Conservation (phyloP, 2,329 filamentous ascomycete genomes). For the Fusarium pseudoanthophilum region DNA sequence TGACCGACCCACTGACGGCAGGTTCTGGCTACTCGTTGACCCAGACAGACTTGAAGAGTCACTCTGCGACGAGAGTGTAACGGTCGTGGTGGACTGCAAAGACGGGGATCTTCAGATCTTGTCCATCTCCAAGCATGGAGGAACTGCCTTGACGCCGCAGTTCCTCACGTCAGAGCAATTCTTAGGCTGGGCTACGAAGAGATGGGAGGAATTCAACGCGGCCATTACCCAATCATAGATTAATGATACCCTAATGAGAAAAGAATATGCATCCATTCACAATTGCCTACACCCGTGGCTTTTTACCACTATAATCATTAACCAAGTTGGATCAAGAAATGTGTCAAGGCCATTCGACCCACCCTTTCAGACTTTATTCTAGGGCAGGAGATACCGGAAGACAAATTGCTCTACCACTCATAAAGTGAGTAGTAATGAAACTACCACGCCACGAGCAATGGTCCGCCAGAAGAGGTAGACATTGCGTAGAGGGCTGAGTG, state of each 20-base stretch:
- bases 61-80: conserved; percentile 84
- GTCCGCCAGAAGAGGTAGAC: conserved; percentile 43
- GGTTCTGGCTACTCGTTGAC: conserved; percentile 84
- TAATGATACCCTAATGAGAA: conserved; percentile 42
- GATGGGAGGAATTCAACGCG: conserved; percentile 51
- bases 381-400: conserved; percentile 91
- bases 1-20: conserved; percentile 56
- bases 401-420: conserved; percentile 72
- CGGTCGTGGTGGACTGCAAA: conserved; percentile 77
- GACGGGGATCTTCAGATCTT: conserved; percentile 68
- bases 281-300: not conserved
- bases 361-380: conserved; percentile 81
- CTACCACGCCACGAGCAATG: conserved; percentile 56
- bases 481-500: conserved; percentile 48
- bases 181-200: conserved; percentile 47
- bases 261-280: conserved; percentile 2
- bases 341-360: conserved; percentile 84
- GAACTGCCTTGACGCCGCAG: conserved; percentile 72
- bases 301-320: conserved; percentile 6
- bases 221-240: conserved; percentile 48
- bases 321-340: conserved; percentile 50
- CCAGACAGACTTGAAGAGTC: conserved; percentile 91
- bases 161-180: conserved; percentile 73
- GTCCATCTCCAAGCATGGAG: conserved; percentile 85
- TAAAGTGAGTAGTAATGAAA: conserved; percentile 59